A percentile compares a stretch with the other conserved stretches of the same genome.
Conservation (phyloP, 2,329 filamentous ascomycete genomes). For the Exserohilum turcica region DNA sequence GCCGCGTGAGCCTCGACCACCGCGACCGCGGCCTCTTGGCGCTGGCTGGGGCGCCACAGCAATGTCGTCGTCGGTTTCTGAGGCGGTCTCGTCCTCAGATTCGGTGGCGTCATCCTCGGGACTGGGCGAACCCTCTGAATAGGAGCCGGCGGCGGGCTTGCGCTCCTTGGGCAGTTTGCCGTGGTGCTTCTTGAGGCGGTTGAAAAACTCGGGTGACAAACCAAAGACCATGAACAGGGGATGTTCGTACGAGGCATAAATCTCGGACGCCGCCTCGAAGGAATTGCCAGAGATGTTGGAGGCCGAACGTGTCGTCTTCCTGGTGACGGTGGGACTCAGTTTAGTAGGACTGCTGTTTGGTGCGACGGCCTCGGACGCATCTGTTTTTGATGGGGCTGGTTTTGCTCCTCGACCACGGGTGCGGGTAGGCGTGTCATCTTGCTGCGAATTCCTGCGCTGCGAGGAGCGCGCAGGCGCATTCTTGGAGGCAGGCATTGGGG, state of each 20-base stretch:
- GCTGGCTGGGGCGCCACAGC: slow-evolving; percentile 25
- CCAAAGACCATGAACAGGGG: slow-evolving; percentile 44
- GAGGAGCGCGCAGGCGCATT: slow-evolving; percentile 36
- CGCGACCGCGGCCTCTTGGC: slow-evolving; percentile 33
- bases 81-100: slow-evolving; percentile 25
- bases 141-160: slow-evolving; percentile 20
- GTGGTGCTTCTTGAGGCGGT: slow-evolving; percentile 36
- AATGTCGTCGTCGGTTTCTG: slow-evolving; percentile 34
- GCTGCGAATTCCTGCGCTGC: slow-evolving; percentile 37
- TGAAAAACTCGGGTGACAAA: slow-evolving; percentile 40
- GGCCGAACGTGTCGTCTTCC: slow-evolving; percentile 44
- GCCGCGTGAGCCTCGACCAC: slow-evolving; percentile 37
- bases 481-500: slow-evolving; percentile 34
- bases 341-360: slow-evolving; percentile 33
- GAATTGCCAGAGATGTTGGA: slow-evolving; percentile 45
- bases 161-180: slow-evolving; percentile 35
- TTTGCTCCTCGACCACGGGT: slow-evolving; percentile 43
- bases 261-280: slow-evolving; percentile 33
- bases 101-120: slow-evolving; percentile 27
- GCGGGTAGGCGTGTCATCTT: slow-evolving; percentile 41
- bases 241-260: slow-evolving; percentile 41
- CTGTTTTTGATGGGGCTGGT: slow-evolving; percentile 36
- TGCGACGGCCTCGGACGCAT: slow-evolving; percentile 32
- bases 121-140: slow-evolving; percentile 19
- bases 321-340: slow-evolving; percentile 33